Evolutionary conservation across 1,284 basidiomycete genomes (phyloP), one percentile per base, ranked within the genome.

Genomic region (Cryptococcus sp.): DNA sequence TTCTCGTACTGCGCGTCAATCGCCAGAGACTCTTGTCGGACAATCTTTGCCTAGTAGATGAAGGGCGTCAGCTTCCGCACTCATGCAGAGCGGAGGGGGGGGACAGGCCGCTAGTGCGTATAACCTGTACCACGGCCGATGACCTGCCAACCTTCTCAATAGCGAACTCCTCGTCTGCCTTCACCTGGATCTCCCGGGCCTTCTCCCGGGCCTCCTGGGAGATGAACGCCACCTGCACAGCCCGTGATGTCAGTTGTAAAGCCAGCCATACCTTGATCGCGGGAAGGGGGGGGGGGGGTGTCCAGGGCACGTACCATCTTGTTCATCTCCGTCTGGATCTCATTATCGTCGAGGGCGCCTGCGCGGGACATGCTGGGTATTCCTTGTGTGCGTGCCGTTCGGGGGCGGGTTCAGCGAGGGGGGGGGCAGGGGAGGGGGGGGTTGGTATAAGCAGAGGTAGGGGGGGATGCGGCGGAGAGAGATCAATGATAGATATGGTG

Each of bases 281-380:
- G 50, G 44, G 16, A 46, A 46, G 21, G 16, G 21, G 44, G 21
- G 2, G 44, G 44, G n/a, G n/a, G n/a, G n/a, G n/a, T n/a, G n/a
- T n/a, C n/a, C n/a, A n/a, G n/a, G 24, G 20, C 33, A 76, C 82
- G 56, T 51, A 92, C 94, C 94, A 98, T 97, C 86, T 98, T 98
- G 82, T 93, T 96, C 91, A 97, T 92, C 83, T 98, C 94, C 69
- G 81, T 88, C 73, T 93, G 82, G 39, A 98, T 94, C 80, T 98
- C 94, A 71, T 95, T 92, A 73, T 98, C 95, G 75, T 94, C 95
- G 64, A 97, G 81, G 21, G 92, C 85, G 50, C 80, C 76, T 59
- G 78, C 70, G 52, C 75, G 66, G 7, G 77, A 76, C 74, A 77
- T 77, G 53, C 39, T 76, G 67, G 55, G 16, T 20, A 4, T n/a